Evolutionary conservation across 2,329 filamentous ascomycete species (phyloP).

Genomic region (Clathrospora elynae): DNA sequence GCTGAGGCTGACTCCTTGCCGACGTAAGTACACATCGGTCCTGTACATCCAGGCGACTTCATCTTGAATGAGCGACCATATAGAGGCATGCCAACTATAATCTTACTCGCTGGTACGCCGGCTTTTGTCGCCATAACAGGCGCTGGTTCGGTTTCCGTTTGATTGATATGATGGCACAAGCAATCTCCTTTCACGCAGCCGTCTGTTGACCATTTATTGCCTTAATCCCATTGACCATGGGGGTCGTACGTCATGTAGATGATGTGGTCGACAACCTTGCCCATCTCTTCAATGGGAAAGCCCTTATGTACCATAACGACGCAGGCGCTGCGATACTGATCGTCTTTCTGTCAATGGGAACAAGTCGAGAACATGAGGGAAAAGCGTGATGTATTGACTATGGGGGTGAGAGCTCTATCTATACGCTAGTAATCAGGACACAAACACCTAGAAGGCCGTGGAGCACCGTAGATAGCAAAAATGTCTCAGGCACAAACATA

Average conservation of each 20-base stretch:
- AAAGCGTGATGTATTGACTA: no score
- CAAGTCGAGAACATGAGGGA: no score
- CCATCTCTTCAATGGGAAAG: conserved; percentile 32
- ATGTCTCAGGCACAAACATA: no score
- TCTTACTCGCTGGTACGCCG: conserved; percentile 34
- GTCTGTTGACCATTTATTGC: conserved; percentile 33
- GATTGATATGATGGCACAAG: conserved; percentile 46
- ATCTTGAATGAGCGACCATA: conserved; percentile 48
- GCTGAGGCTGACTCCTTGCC: conserved; percentile 30
- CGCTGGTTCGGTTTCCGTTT: conserved; percentile 43
- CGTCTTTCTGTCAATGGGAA: conserved; percentile 18
- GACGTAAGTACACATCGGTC: neutral
- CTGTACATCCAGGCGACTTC: conserved; percentile 18
- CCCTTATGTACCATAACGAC: conserved; percentile 36
- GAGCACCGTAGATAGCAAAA: no score
- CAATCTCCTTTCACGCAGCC: conserved; percentile 42
- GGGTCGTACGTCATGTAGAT: conserved; percentile 47
- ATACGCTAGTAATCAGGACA: no score
- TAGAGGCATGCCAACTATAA: conserved; percentile 42
- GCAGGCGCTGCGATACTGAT: conserved; percentile 36
- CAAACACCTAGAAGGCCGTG: no score
- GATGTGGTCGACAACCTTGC: conserved; percentile 33
- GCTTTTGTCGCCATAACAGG: conserved; percentile 50
- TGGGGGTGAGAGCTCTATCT: no score
- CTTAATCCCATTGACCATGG: conserved; percentile 51